phyloP scores from a whole-genome alignment of 805 yeast species.

The Ogataea philodendri region DNA sequence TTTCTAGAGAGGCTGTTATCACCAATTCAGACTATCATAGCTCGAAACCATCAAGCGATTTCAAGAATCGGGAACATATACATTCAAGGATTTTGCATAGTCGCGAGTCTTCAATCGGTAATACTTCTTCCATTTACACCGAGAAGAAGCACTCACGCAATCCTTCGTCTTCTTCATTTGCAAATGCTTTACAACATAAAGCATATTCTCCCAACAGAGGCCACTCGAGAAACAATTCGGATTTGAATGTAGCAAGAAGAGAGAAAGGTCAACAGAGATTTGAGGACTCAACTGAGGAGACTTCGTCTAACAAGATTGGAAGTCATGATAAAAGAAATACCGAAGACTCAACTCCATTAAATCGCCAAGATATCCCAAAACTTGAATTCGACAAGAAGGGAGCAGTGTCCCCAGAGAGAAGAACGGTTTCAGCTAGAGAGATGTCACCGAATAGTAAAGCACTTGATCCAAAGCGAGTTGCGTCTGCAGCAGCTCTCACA shows the following conservation, averaged over 20 bases:
- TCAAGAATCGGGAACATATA: too few relatives aligned
- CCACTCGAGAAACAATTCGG: conserved; percentile 46
- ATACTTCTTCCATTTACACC: conserved; percentile 44
- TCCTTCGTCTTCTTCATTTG: conserved; percentile 33
- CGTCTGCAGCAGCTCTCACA: conserved; percentile 31
- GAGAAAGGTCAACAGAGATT: too few relatives aligned
- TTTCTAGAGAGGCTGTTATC: conserved; percentile 23
- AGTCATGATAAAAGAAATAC: too few relatives aligned
- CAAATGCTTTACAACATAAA: conserved; percentile 17
- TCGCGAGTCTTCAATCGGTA: conserved; percentile 30
- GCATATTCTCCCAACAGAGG: conserved; percentile 28
- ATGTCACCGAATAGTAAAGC: conserved; percentile 22
- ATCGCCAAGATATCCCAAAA: too few relatives aligned
- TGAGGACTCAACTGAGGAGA: too few relatives aligned
- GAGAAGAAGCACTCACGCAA: conserved; percentile 36
- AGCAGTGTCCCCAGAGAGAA: conserved; percentile 36
- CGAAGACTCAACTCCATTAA: too few relatives aligned
- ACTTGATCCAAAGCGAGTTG: conserved; percentile 39
- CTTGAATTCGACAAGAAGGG: conserved; percentile 4
- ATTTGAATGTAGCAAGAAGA: conserved; percentile 34
- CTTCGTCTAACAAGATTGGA: too few relatives aligned
- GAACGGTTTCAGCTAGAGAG: conserved; percentile 53
- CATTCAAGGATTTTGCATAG: too few relatives aligned
- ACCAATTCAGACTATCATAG: too few relatives aligned
- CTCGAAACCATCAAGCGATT: too few relatives aligned